These are phyloP conservation scores for Skeletonema grethae DNA, from an alignment of 108 stramenopile species.

Conservation along the genomic window DNA sequence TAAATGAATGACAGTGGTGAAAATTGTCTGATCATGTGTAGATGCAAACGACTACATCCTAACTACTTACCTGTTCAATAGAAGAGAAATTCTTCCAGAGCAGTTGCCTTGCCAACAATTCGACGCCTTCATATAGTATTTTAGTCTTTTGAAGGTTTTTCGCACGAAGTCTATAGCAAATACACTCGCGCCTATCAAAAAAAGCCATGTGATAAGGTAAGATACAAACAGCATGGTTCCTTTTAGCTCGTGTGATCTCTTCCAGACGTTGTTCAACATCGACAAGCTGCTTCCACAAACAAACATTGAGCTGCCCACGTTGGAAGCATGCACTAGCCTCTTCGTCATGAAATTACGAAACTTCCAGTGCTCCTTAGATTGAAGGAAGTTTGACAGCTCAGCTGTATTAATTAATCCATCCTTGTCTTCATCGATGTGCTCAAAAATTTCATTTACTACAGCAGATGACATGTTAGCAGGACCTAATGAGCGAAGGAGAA, in stretches of 20 bases:
- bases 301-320: conserved; percentile 8
- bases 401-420: conserved; percentile 24
- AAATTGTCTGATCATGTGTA: not conserved
- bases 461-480: conserved; percentile 15
- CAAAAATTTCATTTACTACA: conserved; percentile 22
- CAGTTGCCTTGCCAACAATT: not conserved
- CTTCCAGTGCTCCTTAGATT: not conserved
- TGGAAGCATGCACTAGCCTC: conserved; percentile 1
- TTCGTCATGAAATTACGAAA: conserved; percentile 10
- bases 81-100: not conserved
- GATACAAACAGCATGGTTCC: conserved; percentile 3
- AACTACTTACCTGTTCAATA: not conserved
- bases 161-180: conserved; percentile 8
- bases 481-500: conserved; percentile 21
- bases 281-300: conserved; percentile 16
- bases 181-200: conserved; percentile 6
- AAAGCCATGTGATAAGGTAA: conserved; percentile 3
- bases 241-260: conserved; percentile 4
- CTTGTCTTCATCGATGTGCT: conserved; percentile 18
- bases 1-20: not conserved
- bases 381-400: conserved; percentile 13
- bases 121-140: not conserved
- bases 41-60: not conserved
- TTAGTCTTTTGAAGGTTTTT: not conserved
- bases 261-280: conserved; percentile 15